Evolutionary conservation across 2,329 filamentous ascomycete genomes (phyloP).

Genomic region (Penicillium paneum): DNA sequence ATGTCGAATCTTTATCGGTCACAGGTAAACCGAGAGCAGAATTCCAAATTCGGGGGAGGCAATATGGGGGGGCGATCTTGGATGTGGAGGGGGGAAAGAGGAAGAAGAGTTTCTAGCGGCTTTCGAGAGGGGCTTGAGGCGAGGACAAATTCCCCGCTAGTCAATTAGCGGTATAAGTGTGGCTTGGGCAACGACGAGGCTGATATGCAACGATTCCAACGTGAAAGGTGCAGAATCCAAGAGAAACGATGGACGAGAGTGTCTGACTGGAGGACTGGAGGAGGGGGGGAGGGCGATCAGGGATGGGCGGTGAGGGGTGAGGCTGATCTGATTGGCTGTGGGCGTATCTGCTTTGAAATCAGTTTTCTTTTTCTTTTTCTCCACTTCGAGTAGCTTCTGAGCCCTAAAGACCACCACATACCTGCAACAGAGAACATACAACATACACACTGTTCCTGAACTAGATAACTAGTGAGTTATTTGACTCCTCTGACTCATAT

Average conservation of each 20-base stretch:
- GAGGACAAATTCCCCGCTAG: constrained; percentile 7
- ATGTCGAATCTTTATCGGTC: not conserved
- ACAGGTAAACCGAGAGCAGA: not conserved
- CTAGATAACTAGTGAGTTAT: too few species aligned
- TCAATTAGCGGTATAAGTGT: constrained; percentile 7
- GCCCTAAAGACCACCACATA: too few species aligned
- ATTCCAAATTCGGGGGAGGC: not conserved
- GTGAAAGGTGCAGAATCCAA: not conserved
- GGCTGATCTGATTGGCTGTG: constrained; percentile 9
- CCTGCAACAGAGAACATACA: too few species aligned
- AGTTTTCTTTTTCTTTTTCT: not conserved
- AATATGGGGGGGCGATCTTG: constrained; percentile 5
- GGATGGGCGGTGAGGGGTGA: constrained; percentile 7
- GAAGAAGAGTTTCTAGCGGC: constrained; percentile 9
- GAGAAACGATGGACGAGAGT: constrained; percentile 3
- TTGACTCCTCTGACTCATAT: not conserved
- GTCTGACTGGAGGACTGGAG: constrained; percentile 2
- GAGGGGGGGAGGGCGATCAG: constrained; percentile 11
- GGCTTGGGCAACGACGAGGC: constrained; percentile 5
- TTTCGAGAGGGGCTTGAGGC: constrained; percentile 18
- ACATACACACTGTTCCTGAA: not conserved
- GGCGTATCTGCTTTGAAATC: constrained; percentile 6
- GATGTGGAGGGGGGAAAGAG: constrained; percentile 5
- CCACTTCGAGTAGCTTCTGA: not conserved
- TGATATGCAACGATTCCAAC: not conserved